Base-by-base conservation (phyloP, 2,329 filamentous ascomycete species). In the Beauveria brongniartii region DNA sequence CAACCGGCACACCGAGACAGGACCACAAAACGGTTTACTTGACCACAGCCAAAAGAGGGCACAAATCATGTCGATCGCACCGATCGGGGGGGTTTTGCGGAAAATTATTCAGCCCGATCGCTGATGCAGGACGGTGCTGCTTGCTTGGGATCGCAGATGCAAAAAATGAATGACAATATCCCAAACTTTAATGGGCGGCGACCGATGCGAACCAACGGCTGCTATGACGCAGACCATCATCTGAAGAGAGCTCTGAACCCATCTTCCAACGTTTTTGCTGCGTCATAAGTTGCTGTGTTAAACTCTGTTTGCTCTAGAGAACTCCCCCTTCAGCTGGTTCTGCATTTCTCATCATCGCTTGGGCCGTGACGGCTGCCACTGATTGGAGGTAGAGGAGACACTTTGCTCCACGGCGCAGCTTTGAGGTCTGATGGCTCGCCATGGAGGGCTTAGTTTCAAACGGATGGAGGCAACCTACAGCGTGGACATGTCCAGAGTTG, bases 121-220 rank as follows among this genome's bases (percentile, higher is more conserved):
- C 55, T 40, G 14, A 37, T 37, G 34, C 34, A 14, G 12, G 14
- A 16, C 34, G 12, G 34, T 37, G 53, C 28, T 37, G 44, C 16
- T 26, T n/a, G 20, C 18, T 28, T 56, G n/a, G 30, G 16, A 40
- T 44, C 20, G 7, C 20, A 5, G 18, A 37, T 37, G 20, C 20
- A 5, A 22, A 59, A 59, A 59, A 59, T 52, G 56, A 18, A 52
- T 44, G 48, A 59, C 56, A 59, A 24, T 18, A 34, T 52, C 24
- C 12, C 4, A 59, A 59, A 30, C 24, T 59, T n/a, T 30, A 59
- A 41, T 51, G 8, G 12, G n/a, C 5, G 51, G 18, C 56, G 47
- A 22, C n/a, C 24, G 26, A 37, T 44, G 14, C 47, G 18, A 58
- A 52, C 56, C 37, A 57, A 41, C 55, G 37, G 34, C 46, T 58